A percentile compares a stretch with the other conserved stretches of the same genome.
Evolutionary conservation across 257 asterid species (phyloP).

Genomic region (Fraxinus pennsylvanica): DNA sequence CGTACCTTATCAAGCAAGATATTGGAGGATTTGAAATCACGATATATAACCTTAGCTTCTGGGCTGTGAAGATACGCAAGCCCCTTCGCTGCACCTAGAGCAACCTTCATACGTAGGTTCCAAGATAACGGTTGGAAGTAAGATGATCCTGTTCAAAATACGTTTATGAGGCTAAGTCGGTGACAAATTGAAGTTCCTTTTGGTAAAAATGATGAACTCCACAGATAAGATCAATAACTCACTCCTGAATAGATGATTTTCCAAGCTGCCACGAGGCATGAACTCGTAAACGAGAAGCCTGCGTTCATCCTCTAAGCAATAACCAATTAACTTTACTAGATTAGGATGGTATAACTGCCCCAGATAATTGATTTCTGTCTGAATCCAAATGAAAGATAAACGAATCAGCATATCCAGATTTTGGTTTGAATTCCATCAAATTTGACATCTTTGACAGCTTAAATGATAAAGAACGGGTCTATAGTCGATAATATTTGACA

Average conservation of each 20-base stretch:
- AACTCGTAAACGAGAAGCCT: constrained; percentile 69
- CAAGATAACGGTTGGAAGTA: constrained; percentile 68
- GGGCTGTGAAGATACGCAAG: constrained; percentile 75
- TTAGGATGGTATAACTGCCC: constrained; percentile 70
- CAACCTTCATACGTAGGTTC: constrained; percentile 64
- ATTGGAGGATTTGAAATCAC: constrained; percentile 69
- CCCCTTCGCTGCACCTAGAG: constrained; percentile 72
- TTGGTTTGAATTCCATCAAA: not conserved
- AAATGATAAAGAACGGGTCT: not conserved
- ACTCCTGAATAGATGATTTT: constrained; percentile 72
- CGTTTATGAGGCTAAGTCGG: constrained; percentile 12
- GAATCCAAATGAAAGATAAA: constrained; percentile 5
- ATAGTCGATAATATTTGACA: not conserved
- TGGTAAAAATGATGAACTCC: not conserved
- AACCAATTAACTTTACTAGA: constrained; percentile 63
- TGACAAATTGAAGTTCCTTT: not conserved
- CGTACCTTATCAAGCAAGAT: constrained; percentile 63
- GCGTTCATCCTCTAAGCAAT: constrained; percentile 74
- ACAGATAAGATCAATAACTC: constrained; percentile 24
- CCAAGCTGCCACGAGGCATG: constrained; percentile 82
- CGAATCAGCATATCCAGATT: not conserved
- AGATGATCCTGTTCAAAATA: constrained; percentile 46
- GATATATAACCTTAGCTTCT: constrained; percentile 62
- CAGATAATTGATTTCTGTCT: constrained; percentile 64
- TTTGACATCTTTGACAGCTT: not conserved